phyloP scores from a whole-genome alignment of 345 rosid genomes.

The Arabidopsis suecica region DNA sequence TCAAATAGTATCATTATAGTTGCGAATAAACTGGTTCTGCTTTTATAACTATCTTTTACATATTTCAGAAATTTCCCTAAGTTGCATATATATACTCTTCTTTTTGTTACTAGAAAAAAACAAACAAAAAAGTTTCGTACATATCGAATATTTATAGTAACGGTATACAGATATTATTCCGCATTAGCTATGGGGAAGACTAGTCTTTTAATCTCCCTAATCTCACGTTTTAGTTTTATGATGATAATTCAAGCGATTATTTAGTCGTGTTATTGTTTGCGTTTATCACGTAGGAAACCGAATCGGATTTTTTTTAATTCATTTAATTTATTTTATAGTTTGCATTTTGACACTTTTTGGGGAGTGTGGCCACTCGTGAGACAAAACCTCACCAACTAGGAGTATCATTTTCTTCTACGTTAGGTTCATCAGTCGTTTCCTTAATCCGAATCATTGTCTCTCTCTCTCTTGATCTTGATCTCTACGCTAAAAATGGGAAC shows the following conservation, averaged over 20 bases:
- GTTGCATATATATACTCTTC: too few relatives aligned
- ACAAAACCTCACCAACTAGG: constrained; percentile 37
- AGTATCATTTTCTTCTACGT: constrained; percentile 29
- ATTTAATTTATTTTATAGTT: not conserved
- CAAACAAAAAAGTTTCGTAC: too few relatives aligned
- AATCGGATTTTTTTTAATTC: constrained; percentile 27
- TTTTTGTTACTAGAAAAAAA: too few relatives aligned
- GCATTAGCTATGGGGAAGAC: not conserved
- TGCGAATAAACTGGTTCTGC: not conserved
- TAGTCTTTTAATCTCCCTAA: not conserved
- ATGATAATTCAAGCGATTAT: not conserved
- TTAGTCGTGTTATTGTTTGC: constrained; percentile 5
- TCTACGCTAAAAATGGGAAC: not conserved
- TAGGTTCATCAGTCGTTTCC: constrained; percentile 35
- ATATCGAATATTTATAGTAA: too few relatives aligned
- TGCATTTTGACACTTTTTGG: not conserved
- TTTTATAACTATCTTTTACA: too few relatives aligned
- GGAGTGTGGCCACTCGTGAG: constrained; percentile 38
- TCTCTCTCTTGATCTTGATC: constrained; percentile 29
- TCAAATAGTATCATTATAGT: not conserved
- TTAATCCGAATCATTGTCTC: constrained; percentile 22
- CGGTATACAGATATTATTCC: too few relatives aligned
- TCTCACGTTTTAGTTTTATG: not conserved
- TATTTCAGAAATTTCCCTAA: not conserved
- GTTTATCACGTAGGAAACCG: constrained; percentile 30